Evolutionary conservation across 805 yeast species (phyloP), one percentile per base, ranked within the genome.

Genomic region (Ogataea corticis): DNA sequence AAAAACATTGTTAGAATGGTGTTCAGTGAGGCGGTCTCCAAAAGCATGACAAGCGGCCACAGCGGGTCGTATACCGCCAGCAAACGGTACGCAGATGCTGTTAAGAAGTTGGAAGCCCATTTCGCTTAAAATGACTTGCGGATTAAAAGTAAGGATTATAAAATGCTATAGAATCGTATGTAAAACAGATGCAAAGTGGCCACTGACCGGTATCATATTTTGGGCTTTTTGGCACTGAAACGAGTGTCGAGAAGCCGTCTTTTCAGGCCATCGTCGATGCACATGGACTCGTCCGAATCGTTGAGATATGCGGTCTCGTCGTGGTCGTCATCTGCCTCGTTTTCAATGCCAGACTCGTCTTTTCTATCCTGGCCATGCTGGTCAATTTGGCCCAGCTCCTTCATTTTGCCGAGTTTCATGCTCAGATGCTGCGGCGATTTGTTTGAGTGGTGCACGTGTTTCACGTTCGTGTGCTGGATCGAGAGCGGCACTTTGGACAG

Each of bases 1-100:
- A 65, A 70, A 45, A 80, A 77, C 51, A 61, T 83, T 55, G 68
- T 79, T 9, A 64, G 85, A 50, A 69, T 83, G 59, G 71, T 80
- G 19, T 80, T 65, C 54, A 69, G 73, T 46, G 76, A 72, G 41
- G 56, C 57, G n/a, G 35, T 61, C 36, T 39, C 57, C 31, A 57
- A 49, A 27, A 48, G 54, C 19, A 40, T 57, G 52, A 27, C 42
- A 7, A 51, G 45, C 28, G 46, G 54, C 19, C 53, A 51, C 14
- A 57, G 49, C 15, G 48, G 55, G 31, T 57, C 62, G 2, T 59
- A 52, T 41, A 55, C 54, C 46, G 59, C 61, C 11, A 48, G 51
- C 38, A 57, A 54, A 33, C 39, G 63, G 36, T 61, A 55, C 34
- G 53, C 49, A 17, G 65, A 61, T 33, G 42, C 58, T 2, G 19